A percentile compares a stretch with the other conserved stretches of the same genome.
These are phyloP conservation scores for Mortierella sp. DNA, from an alignment of 371 early-diverging fungal genomes.

Conservation along the genomic window DNA sequence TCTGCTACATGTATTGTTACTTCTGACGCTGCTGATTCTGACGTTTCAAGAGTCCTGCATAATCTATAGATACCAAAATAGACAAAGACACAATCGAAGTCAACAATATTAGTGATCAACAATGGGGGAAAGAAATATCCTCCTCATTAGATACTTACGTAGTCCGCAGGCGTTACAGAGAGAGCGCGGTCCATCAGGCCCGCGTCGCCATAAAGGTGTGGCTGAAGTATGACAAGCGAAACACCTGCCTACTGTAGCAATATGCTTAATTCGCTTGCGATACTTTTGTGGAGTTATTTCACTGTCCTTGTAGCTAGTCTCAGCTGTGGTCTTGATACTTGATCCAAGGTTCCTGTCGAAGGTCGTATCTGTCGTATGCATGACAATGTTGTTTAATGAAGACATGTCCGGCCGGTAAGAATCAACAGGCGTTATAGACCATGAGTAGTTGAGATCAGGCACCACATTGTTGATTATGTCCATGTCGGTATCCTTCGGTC, in stretches of 20 bases:
- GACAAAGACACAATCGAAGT: background rate
- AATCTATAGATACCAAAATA: background rate
- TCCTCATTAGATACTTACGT: no score
- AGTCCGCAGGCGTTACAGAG: slow-evolving; percentile 81
- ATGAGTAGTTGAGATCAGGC: background rate
- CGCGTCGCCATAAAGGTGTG: slow-evolving; percentile 75
- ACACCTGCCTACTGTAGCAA: slow-evolving; percentile 62
- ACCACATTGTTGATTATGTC: background rate
- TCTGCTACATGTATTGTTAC: background rate
- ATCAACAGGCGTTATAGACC: slow-evolving; percentile 6
- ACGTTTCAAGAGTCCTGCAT: background rate
- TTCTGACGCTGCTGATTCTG: background rate
- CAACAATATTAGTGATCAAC: no score
- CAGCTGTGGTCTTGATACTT: no score
- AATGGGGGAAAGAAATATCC: no score
- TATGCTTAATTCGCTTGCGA: slow-evolving; percentile 53
- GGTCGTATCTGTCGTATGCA: background rate
- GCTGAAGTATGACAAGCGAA: slow-evolving; percentile 66
- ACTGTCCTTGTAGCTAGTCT: no score
- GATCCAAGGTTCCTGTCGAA: background rate
- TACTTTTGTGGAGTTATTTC: slow-evolving; percentile 53
- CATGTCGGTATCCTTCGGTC: background rate
- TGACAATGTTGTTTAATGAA: background rate
- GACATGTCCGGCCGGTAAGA: slow-evolving; percentile 2
- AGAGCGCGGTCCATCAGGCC: slow-evolving; percentile 67